Evolutionary conservation across 2,329 filamentous ascomycete genomes (phyloP).

Genomic region (Elsinoe arachidis): DNA sequence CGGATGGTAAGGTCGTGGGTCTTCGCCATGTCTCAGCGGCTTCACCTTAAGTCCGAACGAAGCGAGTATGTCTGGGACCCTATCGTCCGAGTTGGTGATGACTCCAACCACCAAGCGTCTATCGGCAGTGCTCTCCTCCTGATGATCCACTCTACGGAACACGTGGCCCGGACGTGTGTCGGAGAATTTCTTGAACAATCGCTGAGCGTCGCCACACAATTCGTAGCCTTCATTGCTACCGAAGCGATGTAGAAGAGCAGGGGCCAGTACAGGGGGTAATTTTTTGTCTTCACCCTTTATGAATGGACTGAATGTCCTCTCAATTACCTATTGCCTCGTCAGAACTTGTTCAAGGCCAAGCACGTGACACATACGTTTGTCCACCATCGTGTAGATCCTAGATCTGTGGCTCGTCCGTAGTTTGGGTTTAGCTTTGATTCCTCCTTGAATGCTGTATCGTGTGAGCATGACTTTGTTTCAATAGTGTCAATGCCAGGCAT

Average conservation of each 20-base stretch:
- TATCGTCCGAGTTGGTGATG: constrained; percentile 55
- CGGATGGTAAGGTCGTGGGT: constrained; percentile 13
- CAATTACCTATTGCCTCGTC: constrained; percentile 40
- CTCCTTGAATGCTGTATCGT: constrained; percentile 38
- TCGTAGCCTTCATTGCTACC: constrained; percentile 46
- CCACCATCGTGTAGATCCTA: constrained; percentile 52
- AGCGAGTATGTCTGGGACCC: constrained; percentile 46
- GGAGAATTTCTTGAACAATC: constrained; percentile 38
- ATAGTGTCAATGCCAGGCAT: too few species aligned
- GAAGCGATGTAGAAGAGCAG: constrained; percentile 45
- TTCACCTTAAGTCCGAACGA: constrained; percentile 46
- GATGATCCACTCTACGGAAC: constrained; percentile 9
- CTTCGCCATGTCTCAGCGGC: constrained; percentile 24
- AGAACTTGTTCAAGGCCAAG: not conserved
- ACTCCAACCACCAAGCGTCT: constrained; percentile 42
- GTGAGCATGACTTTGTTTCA: not conserved
- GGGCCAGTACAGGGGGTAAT: constrained; percentile 40
- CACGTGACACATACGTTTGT: constrained; percentile 38
- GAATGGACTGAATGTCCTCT: constrained; percentile 43
- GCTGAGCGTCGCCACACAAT: constrained; percentile 39
- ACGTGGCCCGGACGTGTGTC: constrained; percentile 15
- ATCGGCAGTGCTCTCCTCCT: not conserved
- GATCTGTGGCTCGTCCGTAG: constrained; percentile 46
- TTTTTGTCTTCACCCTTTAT: constrained; percentile 21
- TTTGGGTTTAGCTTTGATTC: constrained; percentile 46